phyloP scores from a whole-genome alignment of 2,329 filamentous ascomycete genomes.

The Samsoniella hepiali region DNA sequence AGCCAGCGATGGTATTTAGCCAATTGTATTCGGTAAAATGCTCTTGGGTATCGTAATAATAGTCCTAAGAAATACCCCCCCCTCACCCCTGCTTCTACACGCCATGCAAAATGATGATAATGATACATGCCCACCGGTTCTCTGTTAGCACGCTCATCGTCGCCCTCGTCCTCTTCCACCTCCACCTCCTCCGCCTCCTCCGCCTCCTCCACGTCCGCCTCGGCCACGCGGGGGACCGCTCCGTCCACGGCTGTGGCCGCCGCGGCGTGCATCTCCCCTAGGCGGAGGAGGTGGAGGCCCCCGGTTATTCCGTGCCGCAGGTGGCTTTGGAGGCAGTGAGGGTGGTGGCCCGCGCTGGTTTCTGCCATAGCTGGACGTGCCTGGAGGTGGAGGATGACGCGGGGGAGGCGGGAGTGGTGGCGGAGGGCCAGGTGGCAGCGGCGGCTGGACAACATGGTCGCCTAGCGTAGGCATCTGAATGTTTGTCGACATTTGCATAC shows the following conservation, averaged over 20 bases:
- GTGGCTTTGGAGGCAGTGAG: slow-evolving; percentile 17
- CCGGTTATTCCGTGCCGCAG: slow-evolving; percentile 23
- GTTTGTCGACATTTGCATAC: slow-evolving; percentile 40
- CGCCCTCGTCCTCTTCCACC: slow-evolving; percentile 21
- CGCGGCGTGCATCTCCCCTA: neutral
- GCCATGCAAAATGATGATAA: slow-evolving; percentile 1
- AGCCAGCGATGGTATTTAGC: neutral
- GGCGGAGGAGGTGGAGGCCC: slow-evolving; percentile 30
- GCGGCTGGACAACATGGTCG: slow-evolving; percentile 29
- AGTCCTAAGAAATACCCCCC: neutral
- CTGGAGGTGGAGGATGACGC: slow-evolving; percentile 27
- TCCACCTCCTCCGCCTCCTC: slow-evolving; percentile 27
- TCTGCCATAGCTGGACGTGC: slow-evolving; percentile 21
- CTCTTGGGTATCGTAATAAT: slow-evolving; percentile 8
- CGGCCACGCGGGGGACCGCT: slow-evolving; percentile 20
- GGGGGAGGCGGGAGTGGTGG: slow-evolving; percentile 28
- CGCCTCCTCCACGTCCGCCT: slow-evolving; percentile 26
- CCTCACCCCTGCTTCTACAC: neutral
- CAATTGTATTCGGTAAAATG: slow-evolving; percentile 8
- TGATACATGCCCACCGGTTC: neutral
- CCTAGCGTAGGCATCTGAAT: slow-evolving; percentile 34
- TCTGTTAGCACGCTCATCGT: neutral
- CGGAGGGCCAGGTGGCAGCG: slow-evolving; percentile 39
- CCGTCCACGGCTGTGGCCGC: neutral
- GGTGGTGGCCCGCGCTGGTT: slow-evolving; percentile 19